Conservation (phyloP, 139 green algal genomes). For the Medakamo hakoo region DNA sequence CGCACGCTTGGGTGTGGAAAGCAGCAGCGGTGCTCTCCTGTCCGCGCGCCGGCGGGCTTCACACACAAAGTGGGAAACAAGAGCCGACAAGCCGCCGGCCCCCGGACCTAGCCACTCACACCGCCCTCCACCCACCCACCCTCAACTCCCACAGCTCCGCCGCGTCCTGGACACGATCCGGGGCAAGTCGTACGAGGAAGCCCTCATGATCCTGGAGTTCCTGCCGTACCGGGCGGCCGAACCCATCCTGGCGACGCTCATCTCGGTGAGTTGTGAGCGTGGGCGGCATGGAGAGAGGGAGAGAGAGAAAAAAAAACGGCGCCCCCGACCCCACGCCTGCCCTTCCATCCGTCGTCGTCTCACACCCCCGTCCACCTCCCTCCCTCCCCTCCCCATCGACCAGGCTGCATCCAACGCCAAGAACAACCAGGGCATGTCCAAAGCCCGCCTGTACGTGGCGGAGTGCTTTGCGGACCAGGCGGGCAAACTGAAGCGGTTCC, state of each 20-base stretch:
- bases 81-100: no score
- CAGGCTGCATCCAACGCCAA: conserved; percentile 89
- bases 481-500: conserved; percentile 63
- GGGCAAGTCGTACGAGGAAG: conserved; percentile 79
- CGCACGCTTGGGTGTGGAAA: no score
- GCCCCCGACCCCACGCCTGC: no score
- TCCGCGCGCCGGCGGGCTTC: no score
- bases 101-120: no score
- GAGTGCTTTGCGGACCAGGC: conserved; percentile 67
- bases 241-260: conserved; percentile 45
- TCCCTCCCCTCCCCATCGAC: no score
- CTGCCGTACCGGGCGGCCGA: conserved; percentile 79
- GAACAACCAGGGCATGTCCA: conserved; percentile 78
- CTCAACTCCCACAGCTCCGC: conserved; percentile 43
- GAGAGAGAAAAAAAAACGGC: no score
- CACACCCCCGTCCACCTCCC: no score
- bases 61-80: no score
- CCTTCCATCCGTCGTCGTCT: no score
- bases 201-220: conserved; percentile 84
- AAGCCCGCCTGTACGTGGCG: conserved; percentile 65
- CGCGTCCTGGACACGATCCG: conserved; percentile 83
- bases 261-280: conserved; percentile 46
- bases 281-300: no score
- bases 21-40: no score
- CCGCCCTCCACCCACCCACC: neutral